Conservation (phyloP, 176 grass and related monocot genomes). For the Zea mays region DNA sequence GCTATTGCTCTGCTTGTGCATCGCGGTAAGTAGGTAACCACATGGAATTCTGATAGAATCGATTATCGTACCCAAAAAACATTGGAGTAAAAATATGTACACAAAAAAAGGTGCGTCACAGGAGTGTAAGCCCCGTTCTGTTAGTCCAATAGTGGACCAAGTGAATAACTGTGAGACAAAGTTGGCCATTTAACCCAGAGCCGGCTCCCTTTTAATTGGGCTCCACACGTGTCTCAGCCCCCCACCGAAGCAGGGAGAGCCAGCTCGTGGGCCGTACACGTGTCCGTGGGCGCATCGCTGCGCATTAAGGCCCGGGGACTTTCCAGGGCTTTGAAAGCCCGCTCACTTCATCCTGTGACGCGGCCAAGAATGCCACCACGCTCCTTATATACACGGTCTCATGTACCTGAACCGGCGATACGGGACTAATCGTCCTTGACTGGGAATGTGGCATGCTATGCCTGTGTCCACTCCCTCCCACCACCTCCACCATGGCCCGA, state of each 20-base stretch:
- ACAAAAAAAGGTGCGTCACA: constrained; percentile 37
- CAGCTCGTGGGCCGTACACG: constrained; percentile 42
- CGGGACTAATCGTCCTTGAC: constrained; percentile 25
- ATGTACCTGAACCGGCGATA: accelerated
- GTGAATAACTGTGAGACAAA: constrained; percentile 51
- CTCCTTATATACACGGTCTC: accelerated
- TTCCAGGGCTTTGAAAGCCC: constrained; percentile 40
- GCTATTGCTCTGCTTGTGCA: too few relatives aligned
- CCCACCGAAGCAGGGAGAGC: constrained; percentile 16
- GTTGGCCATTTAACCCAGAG: constrained; percentile 32
- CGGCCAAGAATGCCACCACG: accelerated
- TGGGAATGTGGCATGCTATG: too few relatives aligned
- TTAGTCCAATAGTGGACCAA: constrained; percentile 21
- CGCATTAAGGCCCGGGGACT: constrained; percentile 32
- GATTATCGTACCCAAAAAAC: too few relatives aligned
- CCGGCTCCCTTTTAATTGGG: constrained; percentile 24
- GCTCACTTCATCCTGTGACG: constrained; percentile 52
- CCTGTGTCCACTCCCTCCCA: too few relatives aligned
- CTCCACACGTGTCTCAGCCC: constrained; percentile 51
- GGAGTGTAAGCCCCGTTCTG: constrained; percentile 59
- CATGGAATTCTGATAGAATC: too few relatives aligned
- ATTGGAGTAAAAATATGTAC: too few relatives aligned
- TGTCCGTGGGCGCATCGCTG: constrained; percentile 46
- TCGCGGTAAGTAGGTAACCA: too few relatives aligned
- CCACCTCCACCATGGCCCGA: constrained; percentile 6